phyloP scores from a whole-genome alignment of 139 green algal genomes.

The Ulvella scutata region DNA sequence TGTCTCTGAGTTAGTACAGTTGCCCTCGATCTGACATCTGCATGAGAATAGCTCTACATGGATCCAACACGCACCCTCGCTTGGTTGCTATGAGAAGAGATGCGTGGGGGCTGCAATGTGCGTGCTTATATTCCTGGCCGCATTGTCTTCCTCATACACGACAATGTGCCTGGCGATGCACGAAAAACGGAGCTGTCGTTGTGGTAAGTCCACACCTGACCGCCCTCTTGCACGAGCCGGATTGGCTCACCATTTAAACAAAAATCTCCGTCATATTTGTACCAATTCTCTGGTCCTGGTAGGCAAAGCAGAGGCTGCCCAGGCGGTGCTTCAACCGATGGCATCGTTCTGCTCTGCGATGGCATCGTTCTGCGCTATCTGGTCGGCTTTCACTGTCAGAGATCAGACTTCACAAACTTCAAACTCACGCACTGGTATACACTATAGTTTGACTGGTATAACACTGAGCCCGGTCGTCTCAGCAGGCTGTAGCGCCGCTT shows the following conservation, averaged over 20 bases:
- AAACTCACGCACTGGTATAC: too few relatives aligned
- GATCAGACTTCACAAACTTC: too few relatives aligned
- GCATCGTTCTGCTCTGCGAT: too few relatives aligned
- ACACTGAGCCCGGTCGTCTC: too few relatives aligned
- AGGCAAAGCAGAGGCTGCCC: not conserved
- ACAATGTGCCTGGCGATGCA: not conserved
- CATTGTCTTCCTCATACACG: not conserved
- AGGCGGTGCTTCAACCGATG: too few relatives aligned
- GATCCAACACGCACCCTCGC: not conserved
- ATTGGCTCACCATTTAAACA: not conserved
- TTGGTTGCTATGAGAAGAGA: not conserved
- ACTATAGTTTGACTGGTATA: too few relatives aligned
- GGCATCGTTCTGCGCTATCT: too few relatives aligned
- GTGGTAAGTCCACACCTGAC: not conserved
- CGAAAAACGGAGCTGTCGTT: not conserved
- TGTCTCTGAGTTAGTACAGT: too few relatives aligned
- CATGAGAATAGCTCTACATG: not conserved
- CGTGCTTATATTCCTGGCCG: not conserved
- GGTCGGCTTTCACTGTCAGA: too few relatives aligned
- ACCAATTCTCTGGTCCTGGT: not conserved
- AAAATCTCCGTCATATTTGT: not conserved
- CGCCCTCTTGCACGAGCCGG: not conserved
- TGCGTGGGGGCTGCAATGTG: not conserved
- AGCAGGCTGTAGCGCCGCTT: too few relatives aligned
- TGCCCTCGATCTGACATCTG: too few relatives aligned